A percentile compares a stretch with the other conserved stretches of the same genome.
Evolutionary conservation across 2,329 filamentous ascomycete species (phyloP).

Genomic region (Sporothrix euskadiensis): DNA sequence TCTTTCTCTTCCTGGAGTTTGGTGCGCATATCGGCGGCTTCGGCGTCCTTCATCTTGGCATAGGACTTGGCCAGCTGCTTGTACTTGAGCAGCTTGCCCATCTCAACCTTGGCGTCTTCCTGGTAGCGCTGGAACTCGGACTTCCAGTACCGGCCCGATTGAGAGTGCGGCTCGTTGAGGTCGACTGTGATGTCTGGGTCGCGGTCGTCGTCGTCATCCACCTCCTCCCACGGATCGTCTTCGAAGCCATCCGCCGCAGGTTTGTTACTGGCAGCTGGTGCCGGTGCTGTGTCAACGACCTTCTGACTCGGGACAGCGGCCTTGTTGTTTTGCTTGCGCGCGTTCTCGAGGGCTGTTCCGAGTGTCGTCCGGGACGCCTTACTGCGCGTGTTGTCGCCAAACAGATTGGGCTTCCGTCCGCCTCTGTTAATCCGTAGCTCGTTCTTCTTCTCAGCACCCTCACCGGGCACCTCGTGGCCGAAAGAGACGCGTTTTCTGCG

Average conservation of each 20-base stretch:
- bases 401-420: conserved; percentile 31
- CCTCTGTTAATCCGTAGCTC: conserved; percentile 35
- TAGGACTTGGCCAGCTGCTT: conserved; percentile 78
- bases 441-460: conserved; percentile 38
- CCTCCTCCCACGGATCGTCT: conserved; percentile 55
- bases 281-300: conserved; percentile 22
- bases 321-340: conserved; percentile 36
- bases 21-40: conserved; percentile 65
- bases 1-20: conserved; percentile 68
- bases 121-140: conserved; percentile 73
- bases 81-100: conserved; percentile 76
- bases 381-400: conserved; percentile 24
- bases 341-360: conserved; percentile 50
- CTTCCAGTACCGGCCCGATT: conserved; percentile 80
- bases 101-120: conserved; percentile 68
- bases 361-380: conserved; percentile 45
- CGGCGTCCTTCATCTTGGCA: conserved; percentile 73
- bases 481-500: conserved; percentile 67
- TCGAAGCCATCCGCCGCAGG: conserved; percentile 29
- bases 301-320: not conserved
- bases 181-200: conserved; percentile 68
- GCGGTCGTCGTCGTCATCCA: conserved; percentile 42
- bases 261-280: conserved; percentile 32
- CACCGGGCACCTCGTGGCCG: conserved; percentile 54
- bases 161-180: conserved; percentile 70